These are phyloP conservation scores for Dacryopinax primogenitus DNA, from an alignment of 768 basidiomycete genomes.

Conservation along the genomic window DNA sequence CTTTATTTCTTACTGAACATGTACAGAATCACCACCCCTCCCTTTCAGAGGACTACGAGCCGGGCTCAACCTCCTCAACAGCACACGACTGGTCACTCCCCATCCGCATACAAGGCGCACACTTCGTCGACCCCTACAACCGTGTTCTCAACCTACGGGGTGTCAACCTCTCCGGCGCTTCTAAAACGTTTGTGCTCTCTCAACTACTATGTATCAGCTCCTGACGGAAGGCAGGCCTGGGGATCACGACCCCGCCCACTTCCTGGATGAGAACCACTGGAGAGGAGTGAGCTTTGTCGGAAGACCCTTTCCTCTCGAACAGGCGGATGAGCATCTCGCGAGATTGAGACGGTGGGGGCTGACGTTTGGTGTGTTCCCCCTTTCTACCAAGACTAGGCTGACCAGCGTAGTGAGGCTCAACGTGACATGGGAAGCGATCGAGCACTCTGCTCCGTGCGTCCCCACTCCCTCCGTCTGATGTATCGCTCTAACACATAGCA, in stretches of 20 bases:
- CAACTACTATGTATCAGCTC: background rate
- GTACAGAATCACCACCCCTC: slow-evolving; percentile 11
- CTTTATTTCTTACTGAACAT: no score
- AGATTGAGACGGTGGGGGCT: slow-evolving; percentile 76
- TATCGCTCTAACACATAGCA: background rate
- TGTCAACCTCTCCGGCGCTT: slow-evolving; percentile 70
- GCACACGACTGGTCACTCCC: slow-evolving; percentile 60
- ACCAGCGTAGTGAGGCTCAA: slow-evolving; percentile 55
- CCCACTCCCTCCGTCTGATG: background rate
- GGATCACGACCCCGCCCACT: slow-evolving; percentile 52
- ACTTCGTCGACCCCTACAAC: slow-evolving; percentile 70
- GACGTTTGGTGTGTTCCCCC: slow-evolving; percentile 52
- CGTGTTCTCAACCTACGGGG: slow-evolving; percentile 72
- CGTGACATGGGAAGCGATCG: slow-evolving; percentile 94
- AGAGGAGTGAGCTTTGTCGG: slow-evolving; percentile 70
- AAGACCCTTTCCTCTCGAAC: slow-evolving; percentile 77
- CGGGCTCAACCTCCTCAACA: slow-evolving; percentile 30
- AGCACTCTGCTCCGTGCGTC: slow-evolving; percentile 82
- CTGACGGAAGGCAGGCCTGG: background rate
- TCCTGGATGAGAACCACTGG: slow-evolving; percentile 43
- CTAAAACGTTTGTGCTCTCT: slow-evolving; percentile 53
- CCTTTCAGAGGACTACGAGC: background rate
- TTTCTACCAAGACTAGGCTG: background rate
- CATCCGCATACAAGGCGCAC: slow-evolving; percentile 51
- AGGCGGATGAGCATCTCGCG: slow-evolving; percentile 74